phyloP scores from a whole-genome alignment of 805 yeast genomes.

The Candida cerambycidarum region DNA sequence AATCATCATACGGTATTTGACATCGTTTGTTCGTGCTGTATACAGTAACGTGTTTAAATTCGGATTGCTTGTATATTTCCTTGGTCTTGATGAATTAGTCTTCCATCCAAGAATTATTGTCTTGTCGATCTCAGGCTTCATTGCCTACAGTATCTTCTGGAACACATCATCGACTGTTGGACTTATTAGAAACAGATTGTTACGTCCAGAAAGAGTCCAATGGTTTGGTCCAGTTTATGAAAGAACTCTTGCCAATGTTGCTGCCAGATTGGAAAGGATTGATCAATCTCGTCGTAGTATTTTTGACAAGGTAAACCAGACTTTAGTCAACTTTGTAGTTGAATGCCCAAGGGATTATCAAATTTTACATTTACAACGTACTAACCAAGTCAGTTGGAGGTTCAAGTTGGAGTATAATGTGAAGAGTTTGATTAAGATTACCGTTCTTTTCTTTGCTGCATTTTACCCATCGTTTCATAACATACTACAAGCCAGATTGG shows the following conservation, averaged over 20 bases:
- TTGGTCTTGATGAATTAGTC: constrained; percentile 11
- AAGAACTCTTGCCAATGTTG: background rate
- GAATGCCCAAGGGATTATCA: constrained; percentile 26
- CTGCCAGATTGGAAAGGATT: background rate
- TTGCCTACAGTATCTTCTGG: constrained; percentile 13
- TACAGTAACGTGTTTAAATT: constrained; percentile 7
- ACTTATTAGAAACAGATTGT: constrained; percentile 12
- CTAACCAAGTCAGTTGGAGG: background rate
- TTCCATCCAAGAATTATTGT: background rate
- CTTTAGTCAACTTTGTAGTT: constrained; percentile 15
- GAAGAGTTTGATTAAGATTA: constrained; percentile 21
- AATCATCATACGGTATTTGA: background rate
- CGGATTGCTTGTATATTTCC: constrained; percentile 12
- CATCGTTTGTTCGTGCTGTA: background rate
- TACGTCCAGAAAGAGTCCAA: constrained; percentile 1
- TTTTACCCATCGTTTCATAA: constrained; percentile 18
- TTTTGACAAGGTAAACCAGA: too few species aligned
- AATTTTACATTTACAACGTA: constrained; percentile 2
- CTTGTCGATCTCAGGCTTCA: background rate
- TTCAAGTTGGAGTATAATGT: constrained; percentile 8
- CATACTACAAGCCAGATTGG: constrained; percentile 15
- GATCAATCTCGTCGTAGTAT: too few species aligned
- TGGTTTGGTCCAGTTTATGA: constrained; percentile 2
- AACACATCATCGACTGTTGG: constrained; percentile 14
- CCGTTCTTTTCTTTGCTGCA: constrained; percentile 14